Conservation (phyloP, 2,329 filamentous ascomycete species). For the Fusarium keratoplasticum region DNA sequence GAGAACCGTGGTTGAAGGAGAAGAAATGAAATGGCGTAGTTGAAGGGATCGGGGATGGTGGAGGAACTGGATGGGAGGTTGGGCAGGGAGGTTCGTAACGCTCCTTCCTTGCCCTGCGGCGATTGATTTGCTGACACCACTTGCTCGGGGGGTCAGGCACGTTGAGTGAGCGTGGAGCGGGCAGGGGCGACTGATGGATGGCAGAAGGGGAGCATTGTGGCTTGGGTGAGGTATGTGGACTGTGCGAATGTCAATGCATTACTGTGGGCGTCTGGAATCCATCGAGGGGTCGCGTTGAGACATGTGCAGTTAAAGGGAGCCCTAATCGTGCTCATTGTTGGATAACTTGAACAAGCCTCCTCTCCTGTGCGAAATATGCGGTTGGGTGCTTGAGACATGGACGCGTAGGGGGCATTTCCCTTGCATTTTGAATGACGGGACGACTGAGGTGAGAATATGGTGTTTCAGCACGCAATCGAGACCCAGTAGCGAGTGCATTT, state of each 20-base stretch:
- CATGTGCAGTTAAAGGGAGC: neutral
- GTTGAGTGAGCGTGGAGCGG: constrained; percentile 19
- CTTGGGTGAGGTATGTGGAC: constrained; percentile 28
- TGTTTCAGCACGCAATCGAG: neutral
- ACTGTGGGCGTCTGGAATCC: constrained; percentile 26
- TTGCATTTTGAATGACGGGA: neutral
- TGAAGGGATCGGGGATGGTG: constrained; percentile 5
- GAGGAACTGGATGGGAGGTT: constrained; percentile 21
- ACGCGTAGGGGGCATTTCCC: constrained; percentile 1
- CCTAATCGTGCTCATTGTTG: neutral
- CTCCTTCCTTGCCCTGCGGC: constrained; percentile 33
- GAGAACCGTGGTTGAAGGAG: neutral
- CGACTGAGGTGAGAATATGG: neutral
- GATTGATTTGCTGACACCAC: constrained; percentile 26
- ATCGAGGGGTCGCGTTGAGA: neutral
- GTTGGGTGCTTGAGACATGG: neutral
- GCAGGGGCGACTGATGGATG: constrained; percentile 11
- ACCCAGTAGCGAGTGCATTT: neutral
- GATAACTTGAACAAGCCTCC: neutral
- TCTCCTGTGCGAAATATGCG: neutral
- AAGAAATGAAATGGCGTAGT: neutral
- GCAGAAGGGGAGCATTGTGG: constrained; percentile 28
- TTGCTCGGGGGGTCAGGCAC: constrained; percentile 15
- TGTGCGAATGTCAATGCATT: neutral
- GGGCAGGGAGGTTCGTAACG: constrained; percentile 27